Percentiles rank a stretch among this genome's conserved stretches.
Evolutionary conservation across 2,329 filamentous ascomycete species (phyloP).

Genomic region (Sordariomycetes sp.): DNA sequence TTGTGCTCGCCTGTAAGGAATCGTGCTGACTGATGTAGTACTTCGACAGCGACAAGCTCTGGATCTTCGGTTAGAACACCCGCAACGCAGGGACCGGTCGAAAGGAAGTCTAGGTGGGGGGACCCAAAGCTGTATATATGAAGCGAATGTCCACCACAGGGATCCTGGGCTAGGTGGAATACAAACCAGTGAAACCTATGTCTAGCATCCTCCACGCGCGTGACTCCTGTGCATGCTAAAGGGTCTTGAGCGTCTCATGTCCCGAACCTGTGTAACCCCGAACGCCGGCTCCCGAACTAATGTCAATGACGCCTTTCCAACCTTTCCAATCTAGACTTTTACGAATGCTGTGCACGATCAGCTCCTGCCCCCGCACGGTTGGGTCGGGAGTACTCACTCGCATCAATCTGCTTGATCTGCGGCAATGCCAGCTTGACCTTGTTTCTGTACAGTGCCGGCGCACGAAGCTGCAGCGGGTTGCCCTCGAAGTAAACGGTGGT

Average conservation of each 20-base stretch:
- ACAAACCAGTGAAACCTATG: background rate
- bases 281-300: too few relatives aligned
- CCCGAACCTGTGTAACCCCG: too few relatives aligned
- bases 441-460: conserved; percentile 83
- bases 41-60: conserved; percentile 46
- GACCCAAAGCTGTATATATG: too few relatives aligned
- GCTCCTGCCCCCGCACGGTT: background rate
- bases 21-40: conserved; percentile 27
- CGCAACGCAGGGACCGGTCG: background rate
- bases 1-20: background rate
- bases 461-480: conserved; percentile 74
- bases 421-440: conserved; percentile 85
- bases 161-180: conserved; percentile 1
- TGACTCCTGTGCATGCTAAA: background rate
- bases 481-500: conserved; percentile 95
- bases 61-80: conserved; percentile 41
- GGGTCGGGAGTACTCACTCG: conserved; percentile 63
- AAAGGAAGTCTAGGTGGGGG: too few relatives aligned
- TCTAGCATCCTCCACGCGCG: background rate
- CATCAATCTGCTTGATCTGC: conserved; percentile 88
- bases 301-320: too few relatives aligned
- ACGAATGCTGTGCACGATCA: background rate
- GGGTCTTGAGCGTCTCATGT: too few relatives aligned
- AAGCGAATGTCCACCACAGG: too few relatives aligned
- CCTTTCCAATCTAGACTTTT: background rate